phyloP scores from a whole-genome alignment of 2,329 filamentous ascomycete genomes.

The Xylaria sp. region DNA sequence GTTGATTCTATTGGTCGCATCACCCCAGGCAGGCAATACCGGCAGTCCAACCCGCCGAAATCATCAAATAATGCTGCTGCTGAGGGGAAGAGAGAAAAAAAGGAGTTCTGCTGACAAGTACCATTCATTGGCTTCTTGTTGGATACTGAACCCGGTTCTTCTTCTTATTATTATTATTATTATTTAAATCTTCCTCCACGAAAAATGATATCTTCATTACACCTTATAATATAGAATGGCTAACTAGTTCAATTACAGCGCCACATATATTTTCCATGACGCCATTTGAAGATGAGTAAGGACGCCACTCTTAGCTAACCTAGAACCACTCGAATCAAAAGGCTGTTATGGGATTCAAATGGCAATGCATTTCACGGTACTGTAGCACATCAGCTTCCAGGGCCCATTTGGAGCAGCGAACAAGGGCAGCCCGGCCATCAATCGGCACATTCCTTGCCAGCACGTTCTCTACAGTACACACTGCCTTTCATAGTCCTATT shows the following conservation, averaged over 20 bases:
- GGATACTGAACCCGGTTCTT: not conserved
- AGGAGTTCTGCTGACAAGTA: not conserved
- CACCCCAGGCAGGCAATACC: conserved; percentile 19
- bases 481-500: conserved; percentile 7
- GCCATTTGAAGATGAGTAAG: no score
- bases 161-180: no score
- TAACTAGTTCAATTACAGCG: no score
- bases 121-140: conserved; percentile 3
- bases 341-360: conserved; percentile 16
- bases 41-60: conserved; percentile 19
- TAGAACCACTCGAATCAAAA: not conserved
- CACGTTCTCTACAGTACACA: conserved; percentile 3
- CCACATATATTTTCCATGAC: no score
- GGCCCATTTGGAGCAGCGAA: not conserved
- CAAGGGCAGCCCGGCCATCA: conserved; percentile 18
- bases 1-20: conserved; percentile 9
- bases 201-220: no score
- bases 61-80: not conserved
- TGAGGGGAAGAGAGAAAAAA: not conserved
- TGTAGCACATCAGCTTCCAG: conserved; percentile 14
- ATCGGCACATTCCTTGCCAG: conserved; percentile 19
- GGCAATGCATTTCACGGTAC: not conserved
- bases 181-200: no score
- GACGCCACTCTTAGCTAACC: no score
- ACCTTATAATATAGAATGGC: no score